These are phyloP conservation scores for Penicillium crystallinum DNA, from an alignment of 495 filamentous ascomycete genomes.

Conservation along the genomic window DNA sequence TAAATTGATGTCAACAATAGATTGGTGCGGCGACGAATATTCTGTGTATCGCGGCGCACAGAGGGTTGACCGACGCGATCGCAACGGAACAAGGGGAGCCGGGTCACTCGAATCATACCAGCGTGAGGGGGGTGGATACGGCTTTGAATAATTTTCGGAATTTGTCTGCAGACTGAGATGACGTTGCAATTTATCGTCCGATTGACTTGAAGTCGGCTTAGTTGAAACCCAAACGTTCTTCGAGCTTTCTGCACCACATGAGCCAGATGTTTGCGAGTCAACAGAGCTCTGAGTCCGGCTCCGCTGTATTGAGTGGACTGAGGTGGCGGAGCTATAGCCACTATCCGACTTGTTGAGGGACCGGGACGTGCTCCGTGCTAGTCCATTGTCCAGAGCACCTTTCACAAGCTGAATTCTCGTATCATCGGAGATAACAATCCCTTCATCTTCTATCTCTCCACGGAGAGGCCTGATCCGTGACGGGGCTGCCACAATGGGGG, in stretches of 20 bases:
- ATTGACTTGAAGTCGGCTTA: background rate
- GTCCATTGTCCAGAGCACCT: background rate
- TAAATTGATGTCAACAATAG: background rate
- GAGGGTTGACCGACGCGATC: constrained; percentile 21
- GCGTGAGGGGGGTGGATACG: constrained; percentile 11
- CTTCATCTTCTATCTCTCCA: constrained; percentile 27
- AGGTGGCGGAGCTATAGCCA: constrained; percentile 40
- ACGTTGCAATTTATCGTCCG: constrained; percentile 10
- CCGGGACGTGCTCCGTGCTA: constrained; percentile 15
- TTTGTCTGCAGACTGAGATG: constrained; percentile 19
- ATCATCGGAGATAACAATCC: constrained; percentile 25
- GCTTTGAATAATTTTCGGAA: constrained; percentile 15
- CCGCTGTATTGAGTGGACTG: constrained; percentile 26
- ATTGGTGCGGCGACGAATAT: constrained; percentile 7
- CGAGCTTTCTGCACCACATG: constrained; percentile 10
- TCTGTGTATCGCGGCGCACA: constrained; percentile 25
- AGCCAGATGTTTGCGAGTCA: constrained; percentile 26
- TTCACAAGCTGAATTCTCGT: constrained; percentile 11
- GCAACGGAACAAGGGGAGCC: background rate
- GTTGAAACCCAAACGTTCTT: background rate
- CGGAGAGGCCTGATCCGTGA: constrained; percentile 1
- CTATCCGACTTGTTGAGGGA: constrained; percentile 38
- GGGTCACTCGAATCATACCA: constrained; percentile 21
- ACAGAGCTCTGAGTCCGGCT: constrained; percentile 23
- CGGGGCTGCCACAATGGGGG: constrained; percentile 18